phyloP scores from a whole-genome alignment of 1,284 basidiomycete genomes.

The Apiotrichum brassicae region DNA sequence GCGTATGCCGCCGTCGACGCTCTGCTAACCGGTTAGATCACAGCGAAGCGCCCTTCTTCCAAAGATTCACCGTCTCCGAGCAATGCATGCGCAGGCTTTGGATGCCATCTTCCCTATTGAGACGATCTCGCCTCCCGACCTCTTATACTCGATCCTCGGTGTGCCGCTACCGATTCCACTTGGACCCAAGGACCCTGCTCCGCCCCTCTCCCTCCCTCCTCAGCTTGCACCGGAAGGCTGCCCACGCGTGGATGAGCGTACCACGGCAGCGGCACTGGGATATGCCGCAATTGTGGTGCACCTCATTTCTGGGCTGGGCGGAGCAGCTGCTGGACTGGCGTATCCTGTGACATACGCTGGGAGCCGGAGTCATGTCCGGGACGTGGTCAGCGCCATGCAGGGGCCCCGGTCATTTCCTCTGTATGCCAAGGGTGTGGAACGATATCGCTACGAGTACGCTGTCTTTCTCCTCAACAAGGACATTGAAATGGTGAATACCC shows the following conservation, averaged over 20 bases:
- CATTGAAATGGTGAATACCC: slow-evolving; percentile 72
- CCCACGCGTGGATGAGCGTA: slow-evolving; percentile 67
- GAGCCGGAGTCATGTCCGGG: slow-evolving; percentile 77
- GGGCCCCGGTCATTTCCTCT: slow-evolving; percentile 92
- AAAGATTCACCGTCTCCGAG: slow-evolving; percentile 56
- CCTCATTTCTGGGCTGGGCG: slow-evolving; percentile 69
- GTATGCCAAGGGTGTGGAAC: slow-evolving; percentile 88
- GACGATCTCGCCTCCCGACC: slow-evolving; percentile 67
- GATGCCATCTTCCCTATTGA: slow-evolving; percentile 82
- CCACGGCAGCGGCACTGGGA: slow-evolving; percentile 76
- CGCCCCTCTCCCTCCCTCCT: slow-evolving; percentile 63
- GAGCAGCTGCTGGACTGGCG: slow-evolving; percentile 52
- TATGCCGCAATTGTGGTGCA: slow-evolving; percentile 79
- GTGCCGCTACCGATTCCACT: slow-evolving; percentile 79
- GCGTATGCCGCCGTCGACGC: slow-evolving; percentile 2
- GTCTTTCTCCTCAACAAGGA: slow-evolving; percentile 96
- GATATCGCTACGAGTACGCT: slow-evolving; percentile 95
- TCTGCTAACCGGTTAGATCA: slow-evolving; percentile 10
- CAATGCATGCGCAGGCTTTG: slow-evolving; percentile 65
- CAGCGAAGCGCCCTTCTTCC: slow-evolving; percentile 50
- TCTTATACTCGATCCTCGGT: slow-evolving; percentile 75
- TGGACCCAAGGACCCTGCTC: slow-evolving; percentile 68
- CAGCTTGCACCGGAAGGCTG: slow-evolving; percentile 47
- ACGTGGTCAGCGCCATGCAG: slow-evolving; percentile 87
- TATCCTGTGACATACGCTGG: slow-evolving; percentile 87